These are phyloP conservation scores for Cucumis sativus DNA, from an alignment of 306 rosid species.

Conservation along the genomic window DNA sequence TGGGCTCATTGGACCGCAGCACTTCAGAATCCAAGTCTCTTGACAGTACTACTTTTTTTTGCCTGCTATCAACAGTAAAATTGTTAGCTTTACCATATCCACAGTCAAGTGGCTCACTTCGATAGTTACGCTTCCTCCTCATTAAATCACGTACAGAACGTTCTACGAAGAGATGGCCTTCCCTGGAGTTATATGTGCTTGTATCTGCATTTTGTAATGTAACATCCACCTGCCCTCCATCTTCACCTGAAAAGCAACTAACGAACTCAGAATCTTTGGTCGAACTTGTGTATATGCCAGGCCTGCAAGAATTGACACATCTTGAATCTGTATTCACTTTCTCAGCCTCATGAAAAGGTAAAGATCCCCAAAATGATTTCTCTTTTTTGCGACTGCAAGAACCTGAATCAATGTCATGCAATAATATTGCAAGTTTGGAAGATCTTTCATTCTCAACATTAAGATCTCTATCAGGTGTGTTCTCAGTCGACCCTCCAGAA, in stretches of 20 bases:
- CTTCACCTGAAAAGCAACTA: slow-evolving; percentile 20
- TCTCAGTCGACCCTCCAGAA: slow-evolving; percentile 27
- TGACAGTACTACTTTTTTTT: slow-evolving; percentile 20
- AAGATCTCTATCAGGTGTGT: slow-evolving; percentile 19
- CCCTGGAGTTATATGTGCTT: slow-evolving; percentile 22
- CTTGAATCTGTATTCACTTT: slow-evolving; percentile 20
- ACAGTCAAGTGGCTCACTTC: slow-evolving; percentile 28
- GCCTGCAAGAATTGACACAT: slow-evolving; percentile 8
- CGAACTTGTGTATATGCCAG: slow-evolving; percentile 17
- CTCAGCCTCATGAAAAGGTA: slow-evolving; percentile 36
- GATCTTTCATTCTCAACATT: slow-evolving; percentile 21
- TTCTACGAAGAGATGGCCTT: slow-evolving; percentile 20
- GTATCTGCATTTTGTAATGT: slow-evolving; percentile 15
- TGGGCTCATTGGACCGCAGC: slow-evolving; percentile 10
- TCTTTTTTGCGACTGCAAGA: slow-evolving; percentile 29
- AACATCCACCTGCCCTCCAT: slow-evolving; percentile 13
- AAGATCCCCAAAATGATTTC: slow-evolving; percentile 48
- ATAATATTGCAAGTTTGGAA: slow-evolving; percentile 14
- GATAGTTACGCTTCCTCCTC: slow-evolving; percentile 66
- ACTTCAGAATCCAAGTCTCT: slow-evolving; percentile 20
- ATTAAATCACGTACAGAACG: slow-evolving; percentile 79
- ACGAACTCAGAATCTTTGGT: slow-evolving; percentile 19
- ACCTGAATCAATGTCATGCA: slow-evolving; percentile 23
- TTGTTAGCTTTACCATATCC: slow-evolving; percentile 25
- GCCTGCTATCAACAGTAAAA: slow-evolving; percentile 23